phyloP scores from a whole-genome alignment of 306 rosid genomes.

The Fragaria ananassa region DNA sequence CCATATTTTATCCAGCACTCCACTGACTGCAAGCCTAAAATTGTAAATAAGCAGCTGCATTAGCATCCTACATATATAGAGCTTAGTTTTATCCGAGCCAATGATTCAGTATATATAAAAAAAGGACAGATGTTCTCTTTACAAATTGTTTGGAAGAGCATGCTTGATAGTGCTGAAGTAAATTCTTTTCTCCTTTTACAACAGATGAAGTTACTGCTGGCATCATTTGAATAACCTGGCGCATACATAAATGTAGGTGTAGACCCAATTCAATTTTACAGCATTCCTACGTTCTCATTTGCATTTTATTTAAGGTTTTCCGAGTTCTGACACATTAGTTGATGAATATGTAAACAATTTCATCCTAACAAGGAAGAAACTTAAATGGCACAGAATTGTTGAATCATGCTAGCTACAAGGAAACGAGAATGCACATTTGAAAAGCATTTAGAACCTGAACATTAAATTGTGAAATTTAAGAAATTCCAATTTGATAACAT shows the following conservation, averaged over 20 bases:
- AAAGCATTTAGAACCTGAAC: neutral
- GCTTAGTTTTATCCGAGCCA: neutral
- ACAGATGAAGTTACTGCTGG: neutral
- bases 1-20: constrained; percentile 29
- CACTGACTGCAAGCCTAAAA: constrained; percentile 42
- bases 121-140: neutral
- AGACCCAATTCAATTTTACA: neutral
- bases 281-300: neutral
- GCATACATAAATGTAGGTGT: neutral
- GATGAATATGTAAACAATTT: neutral
- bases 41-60: neutral
- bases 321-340: neutral
- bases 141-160: neutral
- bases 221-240: neutral
- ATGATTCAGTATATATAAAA: neutral
- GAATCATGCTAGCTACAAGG: neutral
- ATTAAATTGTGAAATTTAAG: neutral
- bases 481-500: neutral
- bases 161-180: neutral
- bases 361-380: neutral
- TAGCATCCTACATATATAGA: neutral
- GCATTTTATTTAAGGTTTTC: neutral
- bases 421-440: neutral
- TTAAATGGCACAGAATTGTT: neutral
- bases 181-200: neutral